Evolutionary conservation across 768 basidiomycete species (phyloP).

Genomic region (Fibroporia radiculosa): DNA sequence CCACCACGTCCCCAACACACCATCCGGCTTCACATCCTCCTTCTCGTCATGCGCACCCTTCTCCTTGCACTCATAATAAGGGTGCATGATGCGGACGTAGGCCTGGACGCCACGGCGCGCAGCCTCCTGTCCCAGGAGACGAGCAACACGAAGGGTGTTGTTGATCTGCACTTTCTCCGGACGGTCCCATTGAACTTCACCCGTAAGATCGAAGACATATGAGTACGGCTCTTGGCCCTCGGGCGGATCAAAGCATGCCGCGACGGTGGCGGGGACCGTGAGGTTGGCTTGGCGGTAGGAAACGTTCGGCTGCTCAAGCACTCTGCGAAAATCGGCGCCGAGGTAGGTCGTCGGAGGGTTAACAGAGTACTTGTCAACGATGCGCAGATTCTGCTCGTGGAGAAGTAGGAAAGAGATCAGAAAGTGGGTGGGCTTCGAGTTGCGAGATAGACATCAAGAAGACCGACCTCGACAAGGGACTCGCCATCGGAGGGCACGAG

Average conservation of each 20-base stretch:
- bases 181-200: slow-evolving; percentile 70
- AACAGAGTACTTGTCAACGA: slow-evolving; percentile 72
- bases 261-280: slow-evolving; percentile 62
- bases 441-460: not conserved
- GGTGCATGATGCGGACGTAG: slow-evolving; percentile 69
- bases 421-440: not conserved
- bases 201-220: slow-evolving; percentile 82
- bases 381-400: slow-evolving; percentile 47
- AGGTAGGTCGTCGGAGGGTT: slow-evolving; percentile 71
- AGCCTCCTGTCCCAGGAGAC: slow-evolving; percentile 66
- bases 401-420: not conserved
- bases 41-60: slow-evolving; percentile 64
- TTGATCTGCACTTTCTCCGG: slow-evolving; percentile 75
- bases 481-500: slow-evolving; percentile 65
- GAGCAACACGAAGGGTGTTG: slow-evolving; percentile 62
- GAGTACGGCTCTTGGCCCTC: slow-evolving; percentile 62
- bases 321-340: slow-evolving; percentile 63
- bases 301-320: slow-evolving; percentile 60
- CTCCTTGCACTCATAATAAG: slow-evolving; percentile 69
- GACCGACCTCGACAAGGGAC: slow-evolving; percentile 57
- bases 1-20: slow-evolving; percentile 78
- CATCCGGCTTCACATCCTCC: slow-evolving; percentile 64
- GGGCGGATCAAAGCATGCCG: slow-evolving; percentile 63
- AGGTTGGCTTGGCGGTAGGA: slow-evolving; percentile 82
- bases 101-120: slow-evolving; percentile 73